Evolutionary conservation across 768 basidiomycete species (phyloP).

Genomic region (Boletus huronensis): DNA sequence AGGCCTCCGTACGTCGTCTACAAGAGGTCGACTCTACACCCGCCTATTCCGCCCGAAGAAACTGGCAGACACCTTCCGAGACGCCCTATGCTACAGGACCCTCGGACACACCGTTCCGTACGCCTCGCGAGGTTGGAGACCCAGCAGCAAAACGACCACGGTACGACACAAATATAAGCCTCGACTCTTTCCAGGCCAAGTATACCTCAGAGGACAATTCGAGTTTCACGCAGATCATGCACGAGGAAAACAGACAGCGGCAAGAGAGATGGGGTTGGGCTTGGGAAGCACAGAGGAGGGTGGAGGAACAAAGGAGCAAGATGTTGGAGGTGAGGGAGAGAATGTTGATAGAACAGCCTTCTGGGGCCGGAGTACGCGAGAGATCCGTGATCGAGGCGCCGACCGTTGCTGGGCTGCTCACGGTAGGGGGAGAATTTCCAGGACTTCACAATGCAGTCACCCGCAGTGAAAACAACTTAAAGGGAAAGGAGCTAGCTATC

Average conservation of each 20-base stretch:
- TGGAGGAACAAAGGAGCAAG: constrained; percentile 61
- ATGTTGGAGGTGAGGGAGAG: constrained; percentile 67
- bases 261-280: constrained; percentile 89
- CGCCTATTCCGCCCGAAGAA: constrained; percentile 26
- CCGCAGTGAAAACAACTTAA: constrained; percentile 27
- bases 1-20: constrained; percentile 69
- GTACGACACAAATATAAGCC: constrained; percentile 58
- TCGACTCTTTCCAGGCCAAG: constrained; percentile 85
- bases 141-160: constrained; percentile 53
- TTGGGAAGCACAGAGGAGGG: constrained; percentile 85
- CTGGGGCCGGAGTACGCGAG: constrained; percentile 63
- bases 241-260: constrained; percentile 81
- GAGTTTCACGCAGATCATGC: constrained; percentile 89
- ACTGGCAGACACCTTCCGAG: constrained; percentile 47
- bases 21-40: constrained; percentile 62
- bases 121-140: constrained; percentile 39
- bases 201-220: constrained; percentile 98
- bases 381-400: constrained; percentile 62
- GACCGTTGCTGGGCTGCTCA: constrained; percentile 52
- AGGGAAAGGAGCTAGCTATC: constrained; percentile 22
- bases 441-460: background rate
- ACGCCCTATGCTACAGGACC: constrained; percentile 63
- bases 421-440: constrained; percentile 23
- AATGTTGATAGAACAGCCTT: constrained; percentile 67
- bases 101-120: constrained; percentile 63